phyloP scores from a whole-genome alignment of 2,329 filamentous ascomycete genomes.

The Aspergillus sp. region DNA sequence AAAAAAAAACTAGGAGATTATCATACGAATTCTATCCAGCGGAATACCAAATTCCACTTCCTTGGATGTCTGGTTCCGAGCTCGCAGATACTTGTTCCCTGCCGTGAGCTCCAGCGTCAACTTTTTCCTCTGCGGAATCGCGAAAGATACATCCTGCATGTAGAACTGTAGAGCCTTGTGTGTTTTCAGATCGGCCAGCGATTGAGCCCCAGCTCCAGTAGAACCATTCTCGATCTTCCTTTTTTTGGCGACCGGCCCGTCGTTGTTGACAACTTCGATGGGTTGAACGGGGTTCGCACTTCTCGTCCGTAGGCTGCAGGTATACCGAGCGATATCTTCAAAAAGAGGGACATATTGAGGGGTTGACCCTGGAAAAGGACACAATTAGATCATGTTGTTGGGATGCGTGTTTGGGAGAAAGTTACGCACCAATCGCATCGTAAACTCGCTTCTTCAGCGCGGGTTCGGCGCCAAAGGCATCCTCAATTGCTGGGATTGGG shows the following conservation, averaged over 20 bases:
- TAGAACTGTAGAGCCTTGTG: slow-evolving; percentile 43
- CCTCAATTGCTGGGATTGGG: slow-evolving; percentile 36
- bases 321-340: slow-evolving; percentile 51
- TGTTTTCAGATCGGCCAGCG: slow-evolving; percentile 32
- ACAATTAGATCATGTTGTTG: slow-evolving; percentile 7
- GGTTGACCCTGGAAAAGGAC: slow-evolving; percentile 29
- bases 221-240: slow-evolving; percentile 48
- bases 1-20: neutral
- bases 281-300: slow-evolving; percentile 28
- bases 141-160: slow-evolving; percentile 59
- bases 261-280: slow-evolving; percentile 27
- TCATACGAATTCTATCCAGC: slow-evolving; percentile 50
- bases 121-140: slow-evolving; percentile 64
- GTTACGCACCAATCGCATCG: slow-evolving; percentile 43
- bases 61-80: slow-evolving; percentile 50
- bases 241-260: slow-evolving; percentile 46
- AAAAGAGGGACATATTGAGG: slow-evolving; percentile 45
- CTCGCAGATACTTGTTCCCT: slow-evolving; percentile 45
- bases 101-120: slow-evolving; percentile 58
- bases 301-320: slow-evolving; percentile 38
- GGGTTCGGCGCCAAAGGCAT: slow-evolving; percentile 41
- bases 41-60: slow-evolving; percentile 55
- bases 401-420: slow-evolving; percentile 7
- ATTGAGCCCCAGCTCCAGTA: slow-evolving; percentile 18
- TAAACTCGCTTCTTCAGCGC: slow-evolving; percentile 42